Evolutionary conservation across 331 rosid species (phyloP).

Genomic region (Quercus tomentella): DNA sequence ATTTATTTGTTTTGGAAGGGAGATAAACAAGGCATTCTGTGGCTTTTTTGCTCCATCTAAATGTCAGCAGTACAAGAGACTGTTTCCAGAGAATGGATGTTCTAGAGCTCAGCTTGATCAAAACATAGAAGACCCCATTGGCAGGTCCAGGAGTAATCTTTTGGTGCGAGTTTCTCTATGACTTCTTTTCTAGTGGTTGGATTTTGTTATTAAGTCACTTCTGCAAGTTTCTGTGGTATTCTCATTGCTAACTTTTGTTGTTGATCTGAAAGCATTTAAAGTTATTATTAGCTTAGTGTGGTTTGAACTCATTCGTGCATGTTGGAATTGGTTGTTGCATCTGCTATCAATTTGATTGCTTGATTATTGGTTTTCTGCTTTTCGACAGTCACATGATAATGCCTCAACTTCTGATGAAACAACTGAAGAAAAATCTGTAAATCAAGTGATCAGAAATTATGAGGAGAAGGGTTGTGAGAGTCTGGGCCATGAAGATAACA

Average conservation of each 20-base stretch:
- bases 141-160: neutral
- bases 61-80: slow-evolving; percentile 30
- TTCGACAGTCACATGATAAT: slow-evolving; percentile 30
- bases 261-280: neutral
- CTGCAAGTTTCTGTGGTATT: neutral
- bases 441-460: slow-evolving; percentile 18
- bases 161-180: slow-evolving; percentile 10
- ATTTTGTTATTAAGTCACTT: neutral
- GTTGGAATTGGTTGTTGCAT: slow-evolving; percentile 3
- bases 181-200: slow-evolving; percentile 19
- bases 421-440: slow-evolving; percentile 22
- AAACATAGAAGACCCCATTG: slow-evolving; percentile 8
- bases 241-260: neutral
- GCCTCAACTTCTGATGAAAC: slow-evolving; percentile 30
- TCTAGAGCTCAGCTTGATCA: slow-evolving; percentile 6
- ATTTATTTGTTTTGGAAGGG: slow-evolving; percentile 56
- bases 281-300: neutral
- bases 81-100: slow-evolving; percentile 31
- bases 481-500: slow-evolving; percentile 20
- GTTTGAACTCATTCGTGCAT: neutral
- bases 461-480: slow-evolving; percentile 20
- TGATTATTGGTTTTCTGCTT: slow-evolving; percentile 7
- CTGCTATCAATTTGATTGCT: slow-evolving; percentile 9
- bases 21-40: slow-evolving; percentile 85
- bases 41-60: slow-evolving; percentile 62